Evolutionary conservation across 352 stramenopile species (phyloP).

Genomic region (Globisporangium abappressorium): DNA sequence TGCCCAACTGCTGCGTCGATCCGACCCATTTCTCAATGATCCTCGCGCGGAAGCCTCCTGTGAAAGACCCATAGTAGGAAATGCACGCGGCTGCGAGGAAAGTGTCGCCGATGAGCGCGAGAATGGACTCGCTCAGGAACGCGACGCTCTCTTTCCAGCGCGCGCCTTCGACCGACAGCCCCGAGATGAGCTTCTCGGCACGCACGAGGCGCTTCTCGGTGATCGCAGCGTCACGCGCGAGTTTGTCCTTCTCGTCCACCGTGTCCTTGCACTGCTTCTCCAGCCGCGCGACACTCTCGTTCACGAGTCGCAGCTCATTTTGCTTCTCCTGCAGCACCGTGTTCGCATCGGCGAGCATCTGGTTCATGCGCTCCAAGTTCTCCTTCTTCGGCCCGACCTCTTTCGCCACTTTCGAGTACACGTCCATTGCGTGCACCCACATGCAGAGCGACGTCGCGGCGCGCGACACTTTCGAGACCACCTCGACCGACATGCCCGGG

Average conservation of each 20-base stretch:
- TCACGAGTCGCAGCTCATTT: conserved; percentile 84
- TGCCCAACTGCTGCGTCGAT: conserved; percentile 54
- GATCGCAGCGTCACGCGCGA: conserved; percentile 82
- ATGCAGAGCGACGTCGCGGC: conserved; percentile 91
- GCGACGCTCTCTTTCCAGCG: conserved; percentile 91
- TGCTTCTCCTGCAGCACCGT: conserved; percentile 85
- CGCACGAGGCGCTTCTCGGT: conserved; percentile 88
- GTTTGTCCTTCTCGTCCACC: conserved; percentile 88
- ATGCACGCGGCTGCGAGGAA: conserved; percentile 92
- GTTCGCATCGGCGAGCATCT: conserved; percentile 88
- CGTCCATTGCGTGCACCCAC: conserved; percentile 94
- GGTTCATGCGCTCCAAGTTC: conserved; percentile 91
- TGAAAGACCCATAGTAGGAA: conserved; percentile 94
- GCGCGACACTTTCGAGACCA: conserved; percentile 91
- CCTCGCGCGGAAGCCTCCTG: conserved; percentile 74
- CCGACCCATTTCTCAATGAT: conserved; percentile 78
- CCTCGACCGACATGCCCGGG: conserved; percentile 87
- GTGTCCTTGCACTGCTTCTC: conserved; percentile 91
- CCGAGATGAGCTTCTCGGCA: conserved; percentile 91
- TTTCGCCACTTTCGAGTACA: conserved; percentile 94
- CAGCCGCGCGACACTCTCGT: conserved; percentile 86
- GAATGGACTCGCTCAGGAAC: conserved; percentile 70
- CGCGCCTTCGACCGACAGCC: conserved; percentile 87
- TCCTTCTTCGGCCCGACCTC: conserved; percentile 92
- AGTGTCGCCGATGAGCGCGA: conserved; percentile 88